Evolutionary conservation across 306 rosid species (phyloP).

Genomic region (Ormosia semicastrata): DNA sequence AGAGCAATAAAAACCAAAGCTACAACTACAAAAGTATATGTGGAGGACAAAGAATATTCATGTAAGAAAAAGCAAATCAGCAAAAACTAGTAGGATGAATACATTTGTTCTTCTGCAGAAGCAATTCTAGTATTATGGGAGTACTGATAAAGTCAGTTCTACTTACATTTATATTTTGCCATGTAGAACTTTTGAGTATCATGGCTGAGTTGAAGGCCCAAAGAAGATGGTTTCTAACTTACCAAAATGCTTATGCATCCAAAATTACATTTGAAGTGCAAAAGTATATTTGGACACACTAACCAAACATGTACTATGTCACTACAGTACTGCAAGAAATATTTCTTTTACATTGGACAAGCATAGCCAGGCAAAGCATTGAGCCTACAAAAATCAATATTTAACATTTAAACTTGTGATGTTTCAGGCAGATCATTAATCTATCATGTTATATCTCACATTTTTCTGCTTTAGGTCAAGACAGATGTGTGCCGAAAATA

Average conservation of each 20-base stretch:
- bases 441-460: constrained; percentile 8
- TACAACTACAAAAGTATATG: neutral
- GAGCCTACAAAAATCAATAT: neutral
- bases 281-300: neutral
- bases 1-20: neutral
- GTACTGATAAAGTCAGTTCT: neutral
- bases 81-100: neutral
- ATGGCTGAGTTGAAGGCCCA: neutral
- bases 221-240: neutral
- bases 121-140: neutral
- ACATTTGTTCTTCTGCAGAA: neutral
- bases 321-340: neutral
- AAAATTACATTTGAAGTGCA: neutral
- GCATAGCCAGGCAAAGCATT: neutral
- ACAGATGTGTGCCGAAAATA: neutral
- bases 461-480: neutral
- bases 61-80: neutral
- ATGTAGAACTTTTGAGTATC: neutral
- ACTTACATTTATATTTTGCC: neutral
- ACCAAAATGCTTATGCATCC: neutral
- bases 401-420: neutral
- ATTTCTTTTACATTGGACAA: neutral
- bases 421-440: constrained; percentile 3
- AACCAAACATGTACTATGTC: neutral
- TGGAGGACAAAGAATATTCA: neutral